These are phyloP conservation scores for Hymenoscyphus occultus DNA, from an alignment of 2,329 filamentous ascomycete genomes.

Conservation along the genomic window DNA sequence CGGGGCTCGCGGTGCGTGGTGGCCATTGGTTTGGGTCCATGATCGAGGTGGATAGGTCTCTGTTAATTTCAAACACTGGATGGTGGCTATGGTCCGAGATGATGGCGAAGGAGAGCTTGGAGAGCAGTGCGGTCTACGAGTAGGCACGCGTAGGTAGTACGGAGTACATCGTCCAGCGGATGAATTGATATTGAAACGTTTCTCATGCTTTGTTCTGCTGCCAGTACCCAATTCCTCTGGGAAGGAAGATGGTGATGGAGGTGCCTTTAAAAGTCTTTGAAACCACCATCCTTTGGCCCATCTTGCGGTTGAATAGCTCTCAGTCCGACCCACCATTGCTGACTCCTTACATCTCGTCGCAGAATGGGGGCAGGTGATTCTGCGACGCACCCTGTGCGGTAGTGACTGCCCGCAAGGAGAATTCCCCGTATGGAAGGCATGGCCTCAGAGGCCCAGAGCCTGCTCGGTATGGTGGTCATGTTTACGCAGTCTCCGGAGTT, in stretches of 20 bases:
- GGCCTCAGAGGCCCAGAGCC: too few species aligned
- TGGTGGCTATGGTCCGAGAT: not conserved
- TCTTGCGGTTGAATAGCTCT: not conserved
- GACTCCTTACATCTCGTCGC: not conserved
- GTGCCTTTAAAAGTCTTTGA: not conserved
- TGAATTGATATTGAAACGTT: not conserved
- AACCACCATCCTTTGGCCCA: not conserved
- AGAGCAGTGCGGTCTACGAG: too few species aligned
- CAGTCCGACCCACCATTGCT: not conserved
- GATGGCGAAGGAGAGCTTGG: not conserved
- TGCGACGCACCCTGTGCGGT: too few species aligned
- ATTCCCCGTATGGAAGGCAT: too few species aligned
- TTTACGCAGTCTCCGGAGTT: not conserved
- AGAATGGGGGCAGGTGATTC: not conserved
- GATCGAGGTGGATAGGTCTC: not conserved
- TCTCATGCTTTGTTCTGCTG: not conserved
- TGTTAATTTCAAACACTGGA: not conserved
- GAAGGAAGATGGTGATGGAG: too few species aligned
- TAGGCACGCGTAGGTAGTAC: too few species aligned
- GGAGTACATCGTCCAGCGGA: not conserved
- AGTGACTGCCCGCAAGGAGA: too few species aligned
- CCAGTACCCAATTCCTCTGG: not conserved
- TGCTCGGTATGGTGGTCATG: not conserved
- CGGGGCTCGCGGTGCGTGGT: not conserved
- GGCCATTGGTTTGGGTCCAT: not conserved